Evolutionary conservation across 2,329 filamentous ascomycete genomes (phyloP).

Genomic region (Alternaria panax): DNA sequence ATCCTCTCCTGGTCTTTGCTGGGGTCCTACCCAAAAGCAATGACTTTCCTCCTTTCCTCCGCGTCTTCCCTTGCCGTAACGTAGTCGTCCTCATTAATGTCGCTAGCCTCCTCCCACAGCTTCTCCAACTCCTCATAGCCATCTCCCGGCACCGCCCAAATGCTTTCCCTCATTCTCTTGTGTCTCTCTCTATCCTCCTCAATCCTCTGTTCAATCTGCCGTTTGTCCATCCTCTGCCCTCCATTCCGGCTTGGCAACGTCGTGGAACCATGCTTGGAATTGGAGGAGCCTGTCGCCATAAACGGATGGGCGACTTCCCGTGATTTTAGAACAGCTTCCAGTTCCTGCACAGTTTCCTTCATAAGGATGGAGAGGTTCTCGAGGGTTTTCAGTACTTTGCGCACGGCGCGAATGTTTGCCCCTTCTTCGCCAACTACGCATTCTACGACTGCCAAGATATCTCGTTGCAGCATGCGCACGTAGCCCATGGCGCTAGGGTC

Average conservation of each 20-base stretch:
- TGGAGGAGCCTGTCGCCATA: constrained; percentile 10
- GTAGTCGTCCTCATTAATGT: constrained; percentile 86
- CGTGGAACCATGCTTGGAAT: constrained; percentile 21
- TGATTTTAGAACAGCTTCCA: constrained; percentile 83
- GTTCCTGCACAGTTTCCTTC: constrained; percentile 76
- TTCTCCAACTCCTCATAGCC: constrained; percentile 73
- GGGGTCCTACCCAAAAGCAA: constrained; percentile 47
- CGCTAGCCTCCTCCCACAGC: constrained; percentile 87
- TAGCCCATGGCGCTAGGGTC: constrained; percentile 75
- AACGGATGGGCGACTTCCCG: constrained; percentile 63
- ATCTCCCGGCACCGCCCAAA: constrained; percentile 82
- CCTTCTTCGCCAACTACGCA: constrained; percentile 88
- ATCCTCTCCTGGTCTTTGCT: not conserved
- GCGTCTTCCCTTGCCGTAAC: constrained; percentile 77
- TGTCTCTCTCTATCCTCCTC: constrained; percentile 96
- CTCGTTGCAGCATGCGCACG: constrained; percentile 91
- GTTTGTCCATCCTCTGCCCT: constrained; percentile 71
- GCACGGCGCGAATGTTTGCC: constrained; percentile 91
- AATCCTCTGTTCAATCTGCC: constrained; percentile 92
- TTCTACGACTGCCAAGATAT: constrained; percentile 90
- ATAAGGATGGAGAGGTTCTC: constrained; percentile 75
- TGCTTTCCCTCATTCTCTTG: constrained; percentile 87
- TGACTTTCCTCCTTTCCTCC: constrained; percentile 60
- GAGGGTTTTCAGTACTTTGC: constrained; percentile 77
- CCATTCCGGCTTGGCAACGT: constrained; percentile 41